Evolutionary conservation across 495 filamentous ascomycete species (phyloP).

Genomic region (Bacidia rubella): DNA sequence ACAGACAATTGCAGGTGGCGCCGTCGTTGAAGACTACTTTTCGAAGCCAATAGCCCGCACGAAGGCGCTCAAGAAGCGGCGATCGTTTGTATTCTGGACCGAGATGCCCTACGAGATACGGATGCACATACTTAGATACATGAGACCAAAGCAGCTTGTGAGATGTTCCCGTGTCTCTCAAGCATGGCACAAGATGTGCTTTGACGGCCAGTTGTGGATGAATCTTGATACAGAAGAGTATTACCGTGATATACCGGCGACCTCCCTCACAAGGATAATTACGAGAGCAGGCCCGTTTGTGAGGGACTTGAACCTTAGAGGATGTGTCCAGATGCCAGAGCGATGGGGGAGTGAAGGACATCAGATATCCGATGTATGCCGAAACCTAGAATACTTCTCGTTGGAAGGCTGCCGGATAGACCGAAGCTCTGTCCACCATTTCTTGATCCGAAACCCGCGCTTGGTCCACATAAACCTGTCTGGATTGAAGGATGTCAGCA

Average conservation of each 20-base stretch:
- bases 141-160: conserved; percentile 72
- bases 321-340: conserved; percentile 63
- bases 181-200: conserved; percentile 73
- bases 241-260: conserved; percentile 74
- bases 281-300: conserved; percentile 76
- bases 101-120: conserved; percentile 74
- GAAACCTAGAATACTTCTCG: conserved; percentile 74
- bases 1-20: conserved; percentile 17
- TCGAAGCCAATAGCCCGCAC: conserved; percentile 24
- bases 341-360: conserved; percentile 56
- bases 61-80: conserved; percentile 24
- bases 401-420: conserved; percentile 85
- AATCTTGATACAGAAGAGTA: conserved; percentile 73
- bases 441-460: conserved; percentile 62
- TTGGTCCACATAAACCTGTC: conserved; percentile 75
- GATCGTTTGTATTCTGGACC: conserved; percentile 59
- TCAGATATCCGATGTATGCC: conserved; percentile 63
- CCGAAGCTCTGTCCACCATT: conserved; percentile 59
- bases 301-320: conserved; percentile 74
- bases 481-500: conserved; percentile 65
- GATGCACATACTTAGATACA: conserved; percentile 59
- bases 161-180: conserved; percentile 69
- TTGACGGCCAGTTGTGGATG: conserved; percentile 88
- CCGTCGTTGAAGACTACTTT: conserved; percentile 33
- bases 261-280: conserved; percentile 74